These are phyloP conservation scores for Bauhinia variegata DNA, from an alignment of 306 rosid species.

Conservation along the genomic window DNA sequence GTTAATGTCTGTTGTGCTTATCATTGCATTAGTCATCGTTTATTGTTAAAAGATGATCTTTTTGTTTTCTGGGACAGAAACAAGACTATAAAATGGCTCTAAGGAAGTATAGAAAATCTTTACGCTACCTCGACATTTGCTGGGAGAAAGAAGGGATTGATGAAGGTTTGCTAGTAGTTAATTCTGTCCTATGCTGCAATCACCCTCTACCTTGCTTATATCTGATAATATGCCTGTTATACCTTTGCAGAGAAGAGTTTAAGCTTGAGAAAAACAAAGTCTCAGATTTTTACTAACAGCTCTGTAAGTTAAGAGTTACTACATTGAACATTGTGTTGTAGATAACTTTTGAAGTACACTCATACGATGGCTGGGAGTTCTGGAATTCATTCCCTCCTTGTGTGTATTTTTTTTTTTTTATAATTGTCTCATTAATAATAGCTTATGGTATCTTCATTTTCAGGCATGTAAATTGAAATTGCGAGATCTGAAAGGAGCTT, in stretches of 20 bases:
- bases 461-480: constrained; percentile 93
- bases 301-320: constrained; percentile 63
- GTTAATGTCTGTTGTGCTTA: constrained; percentile 18
- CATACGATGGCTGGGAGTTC: constrained; percentile 3
- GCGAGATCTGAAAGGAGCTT: constrained; percentile 89
- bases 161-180: constrained; percentile 57
- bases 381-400: background rate
- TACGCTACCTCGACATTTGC: constrained; percentile 83
- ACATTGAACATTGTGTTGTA: constrained; percentile 8
- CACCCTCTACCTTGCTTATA: background rate
- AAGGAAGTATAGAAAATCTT: constrained; percentile 77
- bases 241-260: constrained; percentile 68
- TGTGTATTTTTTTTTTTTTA: constrained; percentile 9
- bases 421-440: background rate
- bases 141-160: constrained; percentile 94
- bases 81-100: constrained; percentile 84
- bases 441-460: constrained; percentile 13
- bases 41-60: background rate
- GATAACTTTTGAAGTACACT: constrained; percentile 8
- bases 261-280: constrained; percentile 75
- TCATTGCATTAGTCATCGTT: background rate
- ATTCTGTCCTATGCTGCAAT: constrained; percentile 9
- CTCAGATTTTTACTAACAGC: constrained; percentile 92
- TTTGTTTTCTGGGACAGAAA: constrained; percentile 50
- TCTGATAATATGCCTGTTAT: constrained; percentile 24